These are phyloP conservation scores for Phialemoniopsis sp. DNA, from an alignment of 2,329 filamentous ascomycete species.

Conservation along the genomic window DNA sequence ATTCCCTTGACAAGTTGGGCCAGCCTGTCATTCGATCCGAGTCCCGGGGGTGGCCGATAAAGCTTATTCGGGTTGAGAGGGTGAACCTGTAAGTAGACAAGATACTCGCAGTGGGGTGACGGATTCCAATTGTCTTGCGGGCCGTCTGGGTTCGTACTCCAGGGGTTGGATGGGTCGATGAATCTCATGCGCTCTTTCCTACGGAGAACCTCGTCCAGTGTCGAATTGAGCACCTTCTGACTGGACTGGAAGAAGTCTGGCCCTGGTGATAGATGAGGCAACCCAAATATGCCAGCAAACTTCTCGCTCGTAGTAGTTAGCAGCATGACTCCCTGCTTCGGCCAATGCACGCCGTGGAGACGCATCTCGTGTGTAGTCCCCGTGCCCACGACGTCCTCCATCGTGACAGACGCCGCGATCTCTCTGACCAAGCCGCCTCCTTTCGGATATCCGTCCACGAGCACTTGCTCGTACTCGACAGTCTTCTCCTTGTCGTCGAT, in stretches of 20 bases:
- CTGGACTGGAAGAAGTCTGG: conserved; percentile 53
- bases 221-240: conserved; percentile 66
- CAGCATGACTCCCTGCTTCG: conserved; percentile 72
- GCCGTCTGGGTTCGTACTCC: conserved; percentile 66
- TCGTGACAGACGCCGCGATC: conserved; percentile 63
- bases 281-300: conserved; percentile 83
- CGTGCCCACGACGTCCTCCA: conserved; percentile 67
- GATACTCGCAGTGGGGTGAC: conserved; percentile 79
- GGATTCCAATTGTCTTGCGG: conserved; percentile 54
- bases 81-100: conserved; percentile 79
- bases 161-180: conserved; percentile 60
- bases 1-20: conserved; percentile 45
- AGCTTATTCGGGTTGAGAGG: conserved; percentile 39
- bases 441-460: conserved; percentile 22
- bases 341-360: conserved; percentile 83
- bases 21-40: conserved; percentile 20
- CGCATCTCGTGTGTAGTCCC: conserved; percentile 76
- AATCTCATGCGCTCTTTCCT: conserved; percentile 54
- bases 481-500: conserved; percentile 52
- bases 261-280: conserved; percentile 74
- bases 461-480: conserved; percentile 33
- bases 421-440: conserved; percentile 59
- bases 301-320: conserved; percentile 91
- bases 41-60: conserved; percentile 21
- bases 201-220: conserved; percentile 63